Conservation (phyloP, 1,139 yeast genomes). For the Suhomyces coccinellae region DNA sequence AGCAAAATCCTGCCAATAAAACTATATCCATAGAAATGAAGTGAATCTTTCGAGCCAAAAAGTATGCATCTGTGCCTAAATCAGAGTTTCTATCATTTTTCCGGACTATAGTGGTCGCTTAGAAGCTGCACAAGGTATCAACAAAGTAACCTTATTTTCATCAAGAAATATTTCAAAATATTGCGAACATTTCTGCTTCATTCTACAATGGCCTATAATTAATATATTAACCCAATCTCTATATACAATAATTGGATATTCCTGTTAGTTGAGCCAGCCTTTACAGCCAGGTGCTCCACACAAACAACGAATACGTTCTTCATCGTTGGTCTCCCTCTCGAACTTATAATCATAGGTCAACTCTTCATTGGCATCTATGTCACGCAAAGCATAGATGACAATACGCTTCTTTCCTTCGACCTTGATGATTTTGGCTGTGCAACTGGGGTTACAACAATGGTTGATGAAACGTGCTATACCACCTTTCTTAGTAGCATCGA, state of each 20-base stretch:
- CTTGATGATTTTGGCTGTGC: conserved; percentile 94
- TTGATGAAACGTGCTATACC: conserved; percentile 95
- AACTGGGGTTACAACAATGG: conserved; percentile 96
- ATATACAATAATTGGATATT: background rate
- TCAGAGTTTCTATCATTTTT: no score
- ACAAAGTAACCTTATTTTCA: no score
- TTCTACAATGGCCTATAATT: background rate
- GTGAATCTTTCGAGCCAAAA: no score
- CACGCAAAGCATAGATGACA: conserved; percentile 90
- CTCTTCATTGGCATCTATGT: conserved; percentile 87
- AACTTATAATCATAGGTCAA: conserved; percentile 94
- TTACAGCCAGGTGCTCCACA: conserved; percentile 96
- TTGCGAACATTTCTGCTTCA: no score
- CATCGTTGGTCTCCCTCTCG: conserved; percentile 88
- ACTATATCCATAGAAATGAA: no score
- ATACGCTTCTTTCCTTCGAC: conserved; percentile 93
- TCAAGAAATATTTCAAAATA: no score
- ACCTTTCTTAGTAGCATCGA: conserved; percentile 96
- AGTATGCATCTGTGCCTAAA: no score
- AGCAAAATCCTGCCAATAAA: no score
- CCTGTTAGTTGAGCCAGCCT: conserved; percentile 72
- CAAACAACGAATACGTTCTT: conserved; percentile 83
- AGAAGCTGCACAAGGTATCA: no score
- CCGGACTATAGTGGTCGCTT: no score
- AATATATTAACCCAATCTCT: conserved; percentile 2